Conservation (phyloP, 2,329 filamentous ascomycete species). For the Colletotrichum gloeosporioides region DNA sequence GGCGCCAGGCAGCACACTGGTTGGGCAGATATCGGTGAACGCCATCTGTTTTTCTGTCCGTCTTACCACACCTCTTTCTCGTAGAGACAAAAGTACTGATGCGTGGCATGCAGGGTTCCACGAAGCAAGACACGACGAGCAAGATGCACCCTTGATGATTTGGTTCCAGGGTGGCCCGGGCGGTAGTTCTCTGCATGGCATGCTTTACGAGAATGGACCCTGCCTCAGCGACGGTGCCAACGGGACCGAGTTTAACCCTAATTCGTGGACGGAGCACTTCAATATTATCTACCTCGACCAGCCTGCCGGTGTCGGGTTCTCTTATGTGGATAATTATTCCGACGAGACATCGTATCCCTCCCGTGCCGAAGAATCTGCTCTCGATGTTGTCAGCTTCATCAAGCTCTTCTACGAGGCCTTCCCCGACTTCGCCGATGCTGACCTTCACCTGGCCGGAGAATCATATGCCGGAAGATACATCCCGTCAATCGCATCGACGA, state of each 20-base stretch:
- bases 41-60: conserved; percentile 8
- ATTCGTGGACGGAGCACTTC: conserved; percentile 61
- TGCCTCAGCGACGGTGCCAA: conserved; percentile 54
- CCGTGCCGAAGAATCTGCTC: neutral
- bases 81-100: neutral
- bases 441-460: neutral
- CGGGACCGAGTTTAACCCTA: conserved; percentile 53
- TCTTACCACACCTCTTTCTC: neutral
- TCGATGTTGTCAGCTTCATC: neutral
- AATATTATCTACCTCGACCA: conserved; percentile 27
- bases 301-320: conserved; percentile 23
- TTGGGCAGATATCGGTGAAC: neutral
- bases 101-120: conserved; percentile 37
- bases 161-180: conserved; percentile 68
- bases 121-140: conserved; percentile 28
- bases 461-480: conserved; percentile 4
- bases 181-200: conserved; percentile 57
- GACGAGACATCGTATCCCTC: neutral
- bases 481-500: neutral
- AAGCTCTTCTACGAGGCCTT: neutral
- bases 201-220: conserved; percentile 57
- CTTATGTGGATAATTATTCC: conserved; percentile 6
- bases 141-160: conserved; percentile 48
- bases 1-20: neutral
- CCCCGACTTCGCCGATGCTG: neutral